A percentile compares a stretch with the other conserved stretches of the same genome.
Evolutionary conservation across 768 basidiomycete species (phyloP).

Genomic region (Termitomyces sp.): DNA sequence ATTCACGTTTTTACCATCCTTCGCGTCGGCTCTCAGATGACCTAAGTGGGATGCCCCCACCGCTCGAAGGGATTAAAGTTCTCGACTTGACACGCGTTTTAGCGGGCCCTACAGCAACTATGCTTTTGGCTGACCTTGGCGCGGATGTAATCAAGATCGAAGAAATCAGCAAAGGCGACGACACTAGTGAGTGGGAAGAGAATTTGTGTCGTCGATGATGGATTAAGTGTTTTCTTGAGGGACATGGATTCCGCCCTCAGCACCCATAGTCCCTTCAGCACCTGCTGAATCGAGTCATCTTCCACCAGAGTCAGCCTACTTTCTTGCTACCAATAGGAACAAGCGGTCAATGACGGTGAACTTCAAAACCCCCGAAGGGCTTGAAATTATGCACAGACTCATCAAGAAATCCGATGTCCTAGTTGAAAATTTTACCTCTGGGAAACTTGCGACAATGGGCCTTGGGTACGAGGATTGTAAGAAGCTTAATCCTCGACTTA

Average conservation of each 20-base stretch:
- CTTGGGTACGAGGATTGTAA: conserved; percentile 83
- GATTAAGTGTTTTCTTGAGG: conserved; percentile 34
- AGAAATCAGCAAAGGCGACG: conserved; percentile 77
- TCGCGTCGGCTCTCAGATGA: background rate
- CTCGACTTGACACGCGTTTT: conserved; percentile 88
- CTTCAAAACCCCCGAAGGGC: conserved; percentile 76
- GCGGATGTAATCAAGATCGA: conserved; percentile 96
- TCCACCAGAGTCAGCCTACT: conserved; percentile 91
- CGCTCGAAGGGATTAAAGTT: conserved; percentile 77
- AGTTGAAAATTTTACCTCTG: conserved; percentile 85
- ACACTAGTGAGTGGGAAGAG: conserved; percentile 45
- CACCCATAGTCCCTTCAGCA: conserved; percentile 43
- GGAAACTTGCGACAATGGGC: conserved; percentile 82
- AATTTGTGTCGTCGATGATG: conserved; percentile 2
- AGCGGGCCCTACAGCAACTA: conserved; percentile 89
- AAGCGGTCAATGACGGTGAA: conserved; percentile 89
- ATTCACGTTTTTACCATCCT: conserved; percentile 3
- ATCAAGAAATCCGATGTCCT: conserved; percentile 77
- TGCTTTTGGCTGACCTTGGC: conserved; percentile 89
- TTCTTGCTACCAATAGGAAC: conserved; percentile 84
- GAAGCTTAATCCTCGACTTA: conserved; percentile 72
- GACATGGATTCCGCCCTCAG: conserved; percentile 64
- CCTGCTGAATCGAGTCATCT: conserved; percentile 58
- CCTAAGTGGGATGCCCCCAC: conserved; percentile 64
- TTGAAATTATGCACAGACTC: conserved; percentile 69